Evolutionary conservation across 2,329 filamentous ascomycete species (phyloP).

Genomic region (Trichoderma hamatum): DNA sequence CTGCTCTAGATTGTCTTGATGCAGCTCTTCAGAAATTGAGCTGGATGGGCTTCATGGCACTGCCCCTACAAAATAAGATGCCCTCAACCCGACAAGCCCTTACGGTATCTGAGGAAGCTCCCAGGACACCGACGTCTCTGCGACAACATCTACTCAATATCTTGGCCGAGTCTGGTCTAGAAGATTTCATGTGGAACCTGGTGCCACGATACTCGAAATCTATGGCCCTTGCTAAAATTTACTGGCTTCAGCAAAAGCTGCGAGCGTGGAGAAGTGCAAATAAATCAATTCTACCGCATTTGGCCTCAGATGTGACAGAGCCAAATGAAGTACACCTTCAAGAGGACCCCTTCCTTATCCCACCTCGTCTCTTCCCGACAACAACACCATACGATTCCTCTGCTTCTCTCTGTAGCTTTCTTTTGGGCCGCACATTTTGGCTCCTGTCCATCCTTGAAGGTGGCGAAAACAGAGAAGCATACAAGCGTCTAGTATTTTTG

Average conservation of each 20-base stretch:
- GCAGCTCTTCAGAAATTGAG: background rate
- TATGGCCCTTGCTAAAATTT: background rate
- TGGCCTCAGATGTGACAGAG: background rate
- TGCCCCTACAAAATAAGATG: background rate
- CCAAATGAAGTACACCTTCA: background rate
- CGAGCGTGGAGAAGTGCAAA: constrained; percentile 11
- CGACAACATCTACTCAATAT: background rate
- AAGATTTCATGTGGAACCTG: constrained; percentile 6
- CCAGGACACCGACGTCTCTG: background rate
- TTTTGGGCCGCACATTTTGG: constrained; percentile 2
- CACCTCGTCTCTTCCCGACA: background rate
- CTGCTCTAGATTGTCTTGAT: constrained; percentile 3
- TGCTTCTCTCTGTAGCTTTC: constrained; percentile 3
- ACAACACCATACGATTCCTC: background rate
- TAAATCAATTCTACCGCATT: background rate
- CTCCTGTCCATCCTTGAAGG: constrained; percentile 1
- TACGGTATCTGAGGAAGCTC: background rate
- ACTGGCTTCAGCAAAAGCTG: constrained; percentile 4
- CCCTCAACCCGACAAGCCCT: background rate
- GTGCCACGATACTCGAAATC: background rate
- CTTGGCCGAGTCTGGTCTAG: background rate
- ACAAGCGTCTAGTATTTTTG: background rate
- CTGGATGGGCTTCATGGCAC: constrained; percentile 3
- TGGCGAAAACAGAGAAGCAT: background rate
- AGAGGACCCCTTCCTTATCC: constrained; percentile 1